Evolutionary conservation across 2,329 filamentous ascomycete genomes (phyloP), one percentile per base, ranked within the genome.

Genomic region (Mollisiaceae sp.): DNA sequence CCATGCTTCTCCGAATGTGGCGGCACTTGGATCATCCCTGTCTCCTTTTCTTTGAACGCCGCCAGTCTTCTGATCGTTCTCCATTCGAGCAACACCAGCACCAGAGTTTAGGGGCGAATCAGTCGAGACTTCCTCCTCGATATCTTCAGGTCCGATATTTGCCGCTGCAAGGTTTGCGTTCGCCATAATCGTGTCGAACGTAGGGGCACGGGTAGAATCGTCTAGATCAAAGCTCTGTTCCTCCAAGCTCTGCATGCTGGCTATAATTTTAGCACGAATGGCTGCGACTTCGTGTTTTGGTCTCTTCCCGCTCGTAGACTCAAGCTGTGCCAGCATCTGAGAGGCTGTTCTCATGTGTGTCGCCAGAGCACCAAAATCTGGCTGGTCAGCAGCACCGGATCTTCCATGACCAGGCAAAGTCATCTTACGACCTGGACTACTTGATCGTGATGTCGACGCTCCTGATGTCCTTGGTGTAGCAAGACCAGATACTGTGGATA

Each of bases 311-410:
- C 90, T 90, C 24, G 91, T 94, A 1, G 90, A 86, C 65, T 95
- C 91, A 11, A 95, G 83, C 73, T 95, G 92, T 15, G 92, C 91
- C 52, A 95, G 82, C 92, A 95, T 95, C 77, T 94, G 91, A 15
- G 92, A 92, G 4, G 92, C 92, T 4, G 91, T 93, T 22, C 92
- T 87, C 91, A 95, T 95, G 76, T 95, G 92, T 14, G 91, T 94
- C 14, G 92, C 92, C 38, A 95, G 80, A 2, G 92, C 92, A 12
- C 91, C 92, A 70, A 94, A 91, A 74, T 95, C 92, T 1, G 91
- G 89, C 75, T 93, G 91, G 65, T 93, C 91, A 12, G 85, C 80
- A 32, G 81, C 82, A 69, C 83, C 85, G 22, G 79, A 77, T 68
- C 79, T 78, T 57, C 85, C 82, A 60, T 82, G 82, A 55, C 82